Evolutionary conservation across 2,329 filamentous ascomycete species (phyloP).

Genomic region (Xylariomycetidae sp.): DNA sequence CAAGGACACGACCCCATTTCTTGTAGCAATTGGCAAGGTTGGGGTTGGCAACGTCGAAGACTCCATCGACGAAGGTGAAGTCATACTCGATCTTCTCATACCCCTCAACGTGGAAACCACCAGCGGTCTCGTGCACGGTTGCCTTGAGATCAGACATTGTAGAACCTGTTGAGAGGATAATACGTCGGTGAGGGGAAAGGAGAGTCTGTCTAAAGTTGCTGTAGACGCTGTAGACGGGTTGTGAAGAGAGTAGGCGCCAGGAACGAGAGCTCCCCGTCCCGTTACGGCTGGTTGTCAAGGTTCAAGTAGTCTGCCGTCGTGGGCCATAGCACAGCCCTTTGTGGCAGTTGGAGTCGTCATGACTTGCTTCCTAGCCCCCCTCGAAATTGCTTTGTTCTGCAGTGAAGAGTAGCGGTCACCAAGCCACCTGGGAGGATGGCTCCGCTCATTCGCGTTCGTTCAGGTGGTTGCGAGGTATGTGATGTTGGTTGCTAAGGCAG

Average conservation of each 20-base stretch:
- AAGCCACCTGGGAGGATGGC: too few species aligned
- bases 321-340: too few species aligned
- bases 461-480: too few species aligned
- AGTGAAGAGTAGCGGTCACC: too few species aligned
- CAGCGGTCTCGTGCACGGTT: constrained; percentile 54
- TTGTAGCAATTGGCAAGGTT: constrained; percentile 61
- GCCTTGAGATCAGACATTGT: constrained; percentile 67
- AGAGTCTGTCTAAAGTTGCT: too few species aligned
- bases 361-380: constrained; percentile 2
- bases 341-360: constrained; percentile 11
- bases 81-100: constrained; percentile 74
- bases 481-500: background rate
- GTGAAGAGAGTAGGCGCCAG: too few species aligned
- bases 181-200: too few species aligned
- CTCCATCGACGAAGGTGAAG: constrained; percentile 65
- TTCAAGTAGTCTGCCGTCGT: background rate
- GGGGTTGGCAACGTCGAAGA: constrained; percentile 55
- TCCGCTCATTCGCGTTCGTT: too few species aligned
- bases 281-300: background rate
- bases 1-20: constrained; percentile 58
- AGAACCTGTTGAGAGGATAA: too few species aligned
- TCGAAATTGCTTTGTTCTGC: constrained; percentile 7
- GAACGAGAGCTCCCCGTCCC: too few species aligned
- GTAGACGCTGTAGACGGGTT: too few species aligned
- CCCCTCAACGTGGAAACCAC: constrained; percentile 64